Conservation (phyloP, 768 basidiomycete genomes). For the Phallus indusiatus region DNA sequence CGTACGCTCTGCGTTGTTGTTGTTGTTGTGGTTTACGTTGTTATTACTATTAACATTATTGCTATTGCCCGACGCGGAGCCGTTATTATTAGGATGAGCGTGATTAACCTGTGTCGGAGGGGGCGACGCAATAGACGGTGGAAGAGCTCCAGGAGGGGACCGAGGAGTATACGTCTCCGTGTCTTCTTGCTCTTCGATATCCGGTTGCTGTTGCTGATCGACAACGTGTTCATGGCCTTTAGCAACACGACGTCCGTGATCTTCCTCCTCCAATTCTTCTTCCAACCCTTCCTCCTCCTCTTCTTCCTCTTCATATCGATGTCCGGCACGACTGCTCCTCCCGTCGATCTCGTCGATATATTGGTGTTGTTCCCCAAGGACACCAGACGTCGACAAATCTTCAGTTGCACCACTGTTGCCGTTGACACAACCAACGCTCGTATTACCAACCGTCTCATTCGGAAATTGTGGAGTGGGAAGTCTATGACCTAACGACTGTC, state of each 20-base stretch:
- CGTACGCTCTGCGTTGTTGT: not conserved
- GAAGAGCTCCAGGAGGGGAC: slow-evolving; percentile 53
- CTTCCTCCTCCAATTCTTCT: no score
- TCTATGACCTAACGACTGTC: slow-evolving; percentile 18
- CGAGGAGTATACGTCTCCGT: slow-evolving; percentile 46
- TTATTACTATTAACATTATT: not conserved
- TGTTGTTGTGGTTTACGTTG: not conserved
- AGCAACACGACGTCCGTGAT: slow-evolving; percentile 20
- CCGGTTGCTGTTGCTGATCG: slow-evolving; percentile 13
- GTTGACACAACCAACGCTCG: not conserved
- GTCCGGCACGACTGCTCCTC: slow-evolving; percentile 28
- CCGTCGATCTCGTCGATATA: slow-evolving; percentile 21
- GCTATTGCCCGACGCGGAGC: not conserved
- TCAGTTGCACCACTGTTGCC: not conserved
- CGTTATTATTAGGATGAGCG: not conserved
- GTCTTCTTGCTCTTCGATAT: slow-evolving; percentile 17
- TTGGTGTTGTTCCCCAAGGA: slow-evolving; percentile 12
- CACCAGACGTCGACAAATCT: not conserved
- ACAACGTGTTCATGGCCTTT: slow-evolving; percentile 35
- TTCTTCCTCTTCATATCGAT: slow-evolving; percentile 36
- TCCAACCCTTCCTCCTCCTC: slow-evolving; percentile 19
- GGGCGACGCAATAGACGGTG: slow-evolving; percentile 14
- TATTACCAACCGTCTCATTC: slow-evolving; percentile 18
- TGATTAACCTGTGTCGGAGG: not conserved
- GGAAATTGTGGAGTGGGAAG: slow-evolving; percentile 46